Conservation (phyloP, 2,329 filamentous ascomycete genomes). For the Atkinsonella texensis region DNA sequence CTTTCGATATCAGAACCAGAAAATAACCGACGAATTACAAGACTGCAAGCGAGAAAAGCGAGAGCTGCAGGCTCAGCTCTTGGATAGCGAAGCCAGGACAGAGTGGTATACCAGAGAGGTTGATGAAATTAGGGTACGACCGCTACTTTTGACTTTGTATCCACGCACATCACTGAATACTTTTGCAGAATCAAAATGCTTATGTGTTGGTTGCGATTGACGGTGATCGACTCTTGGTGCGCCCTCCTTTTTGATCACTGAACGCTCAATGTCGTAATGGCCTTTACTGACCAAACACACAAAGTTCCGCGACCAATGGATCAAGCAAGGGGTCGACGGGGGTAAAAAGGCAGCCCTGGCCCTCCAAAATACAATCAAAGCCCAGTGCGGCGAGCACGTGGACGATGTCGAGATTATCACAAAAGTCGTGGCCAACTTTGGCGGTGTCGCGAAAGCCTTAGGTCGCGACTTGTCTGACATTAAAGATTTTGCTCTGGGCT, state of each 20-base stretch:
- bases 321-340: conserved; percentile 42
- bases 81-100: conserved; percentile 24
- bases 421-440: conserved; percentile 44
- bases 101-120: conserved; percentile 25
- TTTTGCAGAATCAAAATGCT: conserved; percentile 37
- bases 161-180: not conserved
- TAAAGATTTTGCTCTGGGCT: conserved; percentile 45
- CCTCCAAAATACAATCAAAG: conserved; percentile 34
- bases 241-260: not conserved
- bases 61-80: conserved; percentile 37
- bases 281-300: conserved; percentile 5
- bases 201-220: conserved; percentile 52
- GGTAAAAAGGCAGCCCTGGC: conserved; percentile 40
- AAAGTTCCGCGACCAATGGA: conserved; percentile 45
- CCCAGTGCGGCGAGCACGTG: conserved; percentile 31
- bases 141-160: not conserved
- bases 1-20: conserved; percentile 31
- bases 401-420: conserved; percentile 41
- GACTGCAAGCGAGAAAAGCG: conserved; percentile 37
- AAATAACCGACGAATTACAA: conserved; percentile 28
- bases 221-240: conserved; percentile 49
- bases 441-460: conserved; percentile 37
- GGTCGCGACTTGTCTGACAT: conserved; percentile 35
- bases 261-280: not conserved
- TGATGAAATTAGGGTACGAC: conserved; percentile 33